Evolutionary conservation across 345 rosid genomes (phyloP).

Genomic region (Salix purpurea): DNA sequence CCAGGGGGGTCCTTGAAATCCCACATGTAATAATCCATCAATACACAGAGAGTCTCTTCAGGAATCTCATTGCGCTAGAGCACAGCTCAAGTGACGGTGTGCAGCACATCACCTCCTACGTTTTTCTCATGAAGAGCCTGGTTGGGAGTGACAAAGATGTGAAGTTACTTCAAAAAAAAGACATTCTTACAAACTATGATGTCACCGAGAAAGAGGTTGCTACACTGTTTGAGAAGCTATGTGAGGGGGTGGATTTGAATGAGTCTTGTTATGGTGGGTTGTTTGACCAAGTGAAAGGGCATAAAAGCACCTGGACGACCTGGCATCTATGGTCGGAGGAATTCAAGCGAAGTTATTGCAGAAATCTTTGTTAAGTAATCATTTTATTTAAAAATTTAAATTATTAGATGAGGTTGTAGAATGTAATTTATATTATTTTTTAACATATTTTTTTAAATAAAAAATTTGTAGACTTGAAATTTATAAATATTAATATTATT

Average conservation of each 20-base stretch:
- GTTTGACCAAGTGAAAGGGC: conserved; percentile 33
- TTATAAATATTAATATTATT: too few species aligned
- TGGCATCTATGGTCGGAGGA: conserved; percentile 9
- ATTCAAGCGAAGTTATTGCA: background rate
- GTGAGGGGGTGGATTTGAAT: conserved; percentile 13
- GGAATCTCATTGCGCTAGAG: conserved; percentile 49
- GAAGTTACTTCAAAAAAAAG: conserved; percentile 22
- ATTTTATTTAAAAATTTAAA: too few species aligned
- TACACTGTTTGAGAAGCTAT: conserved; percentile 30
- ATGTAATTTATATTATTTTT: too few species aligned
- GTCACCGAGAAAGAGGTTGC: background rate
- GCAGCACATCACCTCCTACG: conserved; percentile 43
- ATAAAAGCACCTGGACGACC: conserved; percentile 1
- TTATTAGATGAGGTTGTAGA: accelerated
- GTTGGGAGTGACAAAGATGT: conserved; percentile 27
- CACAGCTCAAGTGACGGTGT: conserved; percentile 14
- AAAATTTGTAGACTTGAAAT: accelerated
- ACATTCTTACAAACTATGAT: conserved; percentile 24
- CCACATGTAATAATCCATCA: conserved; percentile 31
- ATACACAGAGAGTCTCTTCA: conserved; percentile 39
- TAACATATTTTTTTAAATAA: accelerated
- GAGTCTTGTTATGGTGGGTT: conserved; percentile 43
- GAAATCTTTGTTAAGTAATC: background rate
- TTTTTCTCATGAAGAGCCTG: conserved; percentile 30
- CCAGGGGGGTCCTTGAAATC: conserved; percentile 36